Evolutionary conservation across 192 early-diverging fungal species (phyloP).

Genomic region (Coemansia aciculifera): DNA sequence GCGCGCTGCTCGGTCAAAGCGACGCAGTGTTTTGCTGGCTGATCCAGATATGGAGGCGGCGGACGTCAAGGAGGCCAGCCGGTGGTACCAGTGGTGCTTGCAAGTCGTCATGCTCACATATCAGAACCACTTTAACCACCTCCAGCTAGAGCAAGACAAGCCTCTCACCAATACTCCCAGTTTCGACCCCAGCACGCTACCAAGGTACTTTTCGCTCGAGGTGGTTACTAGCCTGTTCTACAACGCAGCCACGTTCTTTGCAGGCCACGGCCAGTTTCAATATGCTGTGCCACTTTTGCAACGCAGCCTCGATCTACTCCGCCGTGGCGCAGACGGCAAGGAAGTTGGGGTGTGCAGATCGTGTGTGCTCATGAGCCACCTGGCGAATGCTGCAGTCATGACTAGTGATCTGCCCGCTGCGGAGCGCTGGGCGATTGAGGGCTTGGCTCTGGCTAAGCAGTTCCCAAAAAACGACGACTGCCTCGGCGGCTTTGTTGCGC

Average conservation of each 20-base stretch:
- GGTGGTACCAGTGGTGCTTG: constrained; percentile 58
- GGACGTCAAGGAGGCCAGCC: constrained; percentile 33
- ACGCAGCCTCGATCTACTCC: constrained; percentile 52
- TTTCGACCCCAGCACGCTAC: constrained; percentile 50
- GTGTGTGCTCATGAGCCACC: constrained; percentile 51
- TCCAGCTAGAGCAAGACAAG: constrained; percentile 29
- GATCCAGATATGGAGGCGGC: constrained; percentile 24
- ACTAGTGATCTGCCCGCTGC: constrained; percentile 30
- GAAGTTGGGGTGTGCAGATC: constrained; percentile 39
- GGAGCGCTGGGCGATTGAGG: constrained; percentile 42
- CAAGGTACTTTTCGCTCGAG: constrained; percentile 38
- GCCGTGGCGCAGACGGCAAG: constrained; percentile 31
- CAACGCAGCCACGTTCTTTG: constrained; percentile 51
- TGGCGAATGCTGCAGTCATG: constrained; percentile 46
- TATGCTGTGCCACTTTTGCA: constrained; percentile 50
- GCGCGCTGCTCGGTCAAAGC: constrained; percentile 38
- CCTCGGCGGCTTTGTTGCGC: constrained; percentile 50
- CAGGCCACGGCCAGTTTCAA: constrained; percentile 27
- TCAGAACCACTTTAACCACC: constrained; percentile 48
- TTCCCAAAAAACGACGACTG: constrained; percentile 50
- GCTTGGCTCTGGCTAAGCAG: constrained; percentile 40
- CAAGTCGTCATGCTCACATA: constrained; percentile 52
- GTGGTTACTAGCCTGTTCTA: constrained; percentile 51
- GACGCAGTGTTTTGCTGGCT: constrained; percentile 38
- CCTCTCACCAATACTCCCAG: constrained; percentile 30